These are phyloP conservation scores for Heimioporus sp. DNA, from an alignment of 768 basidiomycete species.

Conservation along the genomic window DNA sequence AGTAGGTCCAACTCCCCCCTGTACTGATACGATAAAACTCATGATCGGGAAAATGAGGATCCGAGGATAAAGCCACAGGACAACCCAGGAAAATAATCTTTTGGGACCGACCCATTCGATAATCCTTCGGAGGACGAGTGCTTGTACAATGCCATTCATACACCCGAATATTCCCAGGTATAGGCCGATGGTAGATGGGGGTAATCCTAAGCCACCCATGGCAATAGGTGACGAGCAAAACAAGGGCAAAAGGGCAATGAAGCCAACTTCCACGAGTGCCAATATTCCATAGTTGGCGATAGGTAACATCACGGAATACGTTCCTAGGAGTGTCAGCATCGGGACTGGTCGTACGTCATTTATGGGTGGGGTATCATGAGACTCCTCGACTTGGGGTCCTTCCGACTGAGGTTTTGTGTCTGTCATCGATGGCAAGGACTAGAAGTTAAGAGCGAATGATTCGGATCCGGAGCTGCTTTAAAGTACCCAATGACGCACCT, in stretches of 20 bases:
- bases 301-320: conserved; percentile 37
- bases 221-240: conserved; percentile 43
- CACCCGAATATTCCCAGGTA: conserved; percentile 37
- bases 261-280: conserved; percentile 41
- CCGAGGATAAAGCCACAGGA: conserved; percentile 38
- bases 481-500: conserved; percentile 21
- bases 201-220: conserved; percentile 43
- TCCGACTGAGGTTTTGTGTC: conserved; percentile 1
- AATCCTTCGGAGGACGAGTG: conserved; percentile 38
- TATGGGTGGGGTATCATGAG: neutral
- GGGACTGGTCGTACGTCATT: conserved; percentile 12
- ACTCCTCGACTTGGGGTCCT: neutral
- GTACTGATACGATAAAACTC: conserved; percentile 34
- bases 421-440: conserved; percentile 26
- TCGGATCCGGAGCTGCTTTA: too few relatives aligned
- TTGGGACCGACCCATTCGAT: conserved; percentile 44
- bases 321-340: conserved; percentile 34
- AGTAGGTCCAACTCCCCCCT: conserved; percentile 29
- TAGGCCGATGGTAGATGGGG: conserved; percentile 40
- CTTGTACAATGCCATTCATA: conserved; percentile 38
- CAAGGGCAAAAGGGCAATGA: conserved; percentile 41
- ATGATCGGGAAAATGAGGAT: conserved; percentile 45
- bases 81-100: conserved; percentile 36
- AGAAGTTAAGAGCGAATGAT: neutral
- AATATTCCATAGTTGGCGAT: conserved; percentile 42